Evolutionary conservation across 2,329 filamentous ascomycete genomes (phyloP).

Genomic region (Xylaria sp.): DNA sequence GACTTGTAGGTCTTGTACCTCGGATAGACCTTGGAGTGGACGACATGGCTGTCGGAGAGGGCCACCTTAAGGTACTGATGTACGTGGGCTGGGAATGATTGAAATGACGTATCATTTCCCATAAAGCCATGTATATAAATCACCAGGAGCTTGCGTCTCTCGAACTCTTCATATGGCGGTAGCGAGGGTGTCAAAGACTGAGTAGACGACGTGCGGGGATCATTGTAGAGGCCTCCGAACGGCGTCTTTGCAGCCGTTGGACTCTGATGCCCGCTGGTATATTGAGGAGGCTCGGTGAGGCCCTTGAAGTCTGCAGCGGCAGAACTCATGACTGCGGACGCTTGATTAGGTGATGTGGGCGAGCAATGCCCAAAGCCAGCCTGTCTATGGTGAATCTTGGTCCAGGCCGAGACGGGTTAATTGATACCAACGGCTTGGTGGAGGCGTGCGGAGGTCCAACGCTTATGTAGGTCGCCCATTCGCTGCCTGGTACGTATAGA

Average conservation of each 20-base stretch:
- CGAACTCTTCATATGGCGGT: constrained; percentile 46
- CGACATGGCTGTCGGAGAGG: constrained; percentile 77
- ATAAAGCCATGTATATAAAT: constrained; percentile 93
- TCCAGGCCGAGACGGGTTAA: not conserved
- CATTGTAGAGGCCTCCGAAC: constrained; percentile 45
- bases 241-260: constrained; percentile 25
- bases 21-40: constrained; percentile 89
- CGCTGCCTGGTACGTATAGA: not conserved
- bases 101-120: constrained; percentile 87
- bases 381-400: not conserved
- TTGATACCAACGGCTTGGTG: constrained; percentile 7
- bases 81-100: constrained; percentile 87
- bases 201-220: constrained; percentile 63
- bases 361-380: not conserved
- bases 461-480: not conserved
- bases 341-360: not conserved
- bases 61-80: constrained; percentile 77
- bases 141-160: constrained; percentile 72
- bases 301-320: constrained; percentile 30
- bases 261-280: constrained; percentile 10
- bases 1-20: constrained; percentile 80
- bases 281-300: constrained; percentile 10
- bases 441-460: not conserved
- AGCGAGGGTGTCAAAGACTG: constrained; percentile 52
- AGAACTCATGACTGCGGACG: constrained; percentile 24